Evolutionary conservation across 2,329 filamentous ascomycete species (phyloP).

Genomic region (Ophiostoma perfectum): DNA sequence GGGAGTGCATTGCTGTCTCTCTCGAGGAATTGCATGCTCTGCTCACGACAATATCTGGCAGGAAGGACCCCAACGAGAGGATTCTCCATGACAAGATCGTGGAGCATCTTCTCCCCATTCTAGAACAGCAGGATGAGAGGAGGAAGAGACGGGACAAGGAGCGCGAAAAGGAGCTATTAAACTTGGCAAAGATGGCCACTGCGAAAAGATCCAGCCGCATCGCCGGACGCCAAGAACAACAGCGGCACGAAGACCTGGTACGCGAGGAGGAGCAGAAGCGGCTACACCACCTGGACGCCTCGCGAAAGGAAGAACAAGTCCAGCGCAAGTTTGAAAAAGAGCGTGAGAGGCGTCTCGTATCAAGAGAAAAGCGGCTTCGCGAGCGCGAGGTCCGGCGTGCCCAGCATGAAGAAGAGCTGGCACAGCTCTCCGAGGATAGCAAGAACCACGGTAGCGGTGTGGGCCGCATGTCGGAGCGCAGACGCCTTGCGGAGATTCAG

Average conservation of each 20-base stretch:
- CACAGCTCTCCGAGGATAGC: conserved; percentile 70
- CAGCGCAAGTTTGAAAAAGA: conserved; percentile 60
- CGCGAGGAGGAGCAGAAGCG: conserved; percentile 65
- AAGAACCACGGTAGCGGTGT: conserved; percentile 52
- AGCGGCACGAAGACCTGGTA: conserved; percentile 65
- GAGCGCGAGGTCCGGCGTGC: conserved; percentile 79
- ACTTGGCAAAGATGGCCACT: conserved; percentile 79
- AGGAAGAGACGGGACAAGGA: conserved; percentile 64
- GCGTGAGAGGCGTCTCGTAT: conserved; percentile 72
- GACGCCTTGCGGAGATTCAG: conserved; percentile 76
- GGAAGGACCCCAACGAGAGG: conserved; percentile 80
- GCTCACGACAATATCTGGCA: conserved; percentile 65
- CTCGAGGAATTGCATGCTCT: conserved; percentile 71
- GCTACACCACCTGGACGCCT: conserved; percentile 58
- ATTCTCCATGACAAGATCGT: conserved; percentile 65
- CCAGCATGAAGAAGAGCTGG: conserved; percentile 78
- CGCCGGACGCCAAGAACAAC: conserved; percentile 72
- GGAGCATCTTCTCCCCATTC: conserved; percentile 73
- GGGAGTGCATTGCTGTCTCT: conserved; percentile 86
- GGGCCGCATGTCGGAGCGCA: conserved; percentile 67
- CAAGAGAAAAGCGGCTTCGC: conserved; percentile 76
- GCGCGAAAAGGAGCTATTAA: conserved; percentile 72
- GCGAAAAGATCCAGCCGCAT: conserved; percentile 91
- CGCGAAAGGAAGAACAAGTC: conserved; percentile 61
- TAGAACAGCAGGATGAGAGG: conserved; percentile 72